Percentiles rank a stretch among this genome's conserved stretches.
Evolutionary conservation across 140 eudicot species (phyloP).

Genomic region (Ambrosia hybrid): DNA sequence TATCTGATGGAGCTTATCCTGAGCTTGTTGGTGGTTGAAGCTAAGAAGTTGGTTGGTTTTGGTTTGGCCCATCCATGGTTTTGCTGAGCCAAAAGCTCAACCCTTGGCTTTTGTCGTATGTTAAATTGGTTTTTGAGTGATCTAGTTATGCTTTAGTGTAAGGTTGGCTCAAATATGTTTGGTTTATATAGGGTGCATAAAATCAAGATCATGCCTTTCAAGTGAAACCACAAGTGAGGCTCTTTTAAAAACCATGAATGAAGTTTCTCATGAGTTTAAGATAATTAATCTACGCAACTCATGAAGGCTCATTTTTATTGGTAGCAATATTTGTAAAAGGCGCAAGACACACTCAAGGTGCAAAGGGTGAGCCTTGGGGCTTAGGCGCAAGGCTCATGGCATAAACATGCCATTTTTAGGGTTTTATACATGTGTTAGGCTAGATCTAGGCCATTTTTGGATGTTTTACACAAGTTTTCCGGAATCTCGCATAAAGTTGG

Average conservation of each 20-base stretch:
- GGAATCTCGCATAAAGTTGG: too few species aligned
- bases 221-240: background rate
- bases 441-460: too few species aligned
- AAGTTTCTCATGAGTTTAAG: background rate
- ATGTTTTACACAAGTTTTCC: too few species aligned
- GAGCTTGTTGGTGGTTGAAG: background rate
- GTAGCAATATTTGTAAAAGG: too few species aligned
- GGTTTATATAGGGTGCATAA: too few species aligned
- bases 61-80: background rate
- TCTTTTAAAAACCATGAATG: background rate
- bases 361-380: too few species aligned
- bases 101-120: background rate
- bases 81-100: background rate
- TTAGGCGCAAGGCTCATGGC: too few species aligned
- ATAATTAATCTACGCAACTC: slow-evolving; percentile 1
- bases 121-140: background rate
- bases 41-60: background rate
- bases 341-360: too few species aligned
- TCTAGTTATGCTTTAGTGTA: background rate
- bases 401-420: too few species aligned
- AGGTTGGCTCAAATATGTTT: too few species aligned
- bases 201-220: background rate
- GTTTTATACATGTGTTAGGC: too few species aligned
- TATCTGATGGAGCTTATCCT: background rate
- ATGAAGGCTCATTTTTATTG: background rate